Evolutionary conservation across 768 basidiomycete species (phyloP).

Genomic region (Epithele typhae): DNA sequence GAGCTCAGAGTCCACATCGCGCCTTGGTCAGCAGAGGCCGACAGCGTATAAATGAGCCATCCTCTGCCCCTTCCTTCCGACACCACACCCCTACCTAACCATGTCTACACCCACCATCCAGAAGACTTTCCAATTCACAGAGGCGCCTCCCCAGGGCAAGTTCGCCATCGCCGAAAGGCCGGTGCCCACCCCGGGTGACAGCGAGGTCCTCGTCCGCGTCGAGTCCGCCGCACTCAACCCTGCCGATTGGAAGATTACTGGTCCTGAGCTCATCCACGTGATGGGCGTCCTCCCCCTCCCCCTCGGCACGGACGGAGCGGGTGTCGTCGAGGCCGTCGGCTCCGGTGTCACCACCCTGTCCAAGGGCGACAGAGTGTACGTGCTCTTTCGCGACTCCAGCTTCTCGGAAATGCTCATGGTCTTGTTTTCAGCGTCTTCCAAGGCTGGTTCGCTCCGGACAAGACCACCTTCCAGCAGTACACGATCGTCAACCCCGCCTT

Average conservation of each 20-base stretch:
- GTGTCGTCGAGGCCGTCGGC: constrained; percentile 27
- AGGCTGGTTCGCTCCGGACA: constrained; percentile 13
- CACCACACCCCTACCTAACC: no score
- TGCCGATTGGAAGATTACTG: constrained; percentile 48
- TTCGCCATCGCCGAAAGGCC: background rate
- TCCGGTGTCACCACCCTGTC: constrained; percentile 30
- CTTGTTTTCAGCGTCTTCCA: constrained; percentile 18
- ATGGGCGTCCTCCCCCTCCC: constrained; percentile 19
- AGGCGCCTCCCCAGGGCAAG: no score
- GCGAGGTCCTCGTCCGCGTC: constrained; percentile 45
- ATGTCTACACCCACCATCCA: no score
- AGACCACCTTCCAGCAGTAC: constrained; percentile 27
- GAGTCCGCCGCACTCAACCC: constrained; percentile 48
- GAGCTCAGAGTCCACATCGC: no score
- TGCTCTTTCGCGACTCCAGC: background rate
- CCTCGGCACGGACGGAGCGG: constrained; percentile 19
- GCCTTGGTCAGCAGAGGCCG: no score
- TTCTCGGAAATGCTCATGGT: background rate
- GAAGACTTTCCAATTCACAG: no score
- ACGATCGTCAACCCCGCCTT: constrained; percentile 22
- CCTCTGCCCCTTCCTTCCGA: no score
- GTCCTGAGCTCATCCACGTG: constrained; percentile 1
- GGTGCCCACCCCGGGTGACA: constrained; percentile 39
- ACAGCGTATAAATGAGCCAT: no score
- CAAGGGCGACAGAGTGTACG: constrained; percentile 26